Percentiles rank a stretch among this genome's conserved stretches.
Evolutionary conservation across 805 yeast genomes (phyloP).

Genomic region (Wickerhamiella domercqiae): DNA sequence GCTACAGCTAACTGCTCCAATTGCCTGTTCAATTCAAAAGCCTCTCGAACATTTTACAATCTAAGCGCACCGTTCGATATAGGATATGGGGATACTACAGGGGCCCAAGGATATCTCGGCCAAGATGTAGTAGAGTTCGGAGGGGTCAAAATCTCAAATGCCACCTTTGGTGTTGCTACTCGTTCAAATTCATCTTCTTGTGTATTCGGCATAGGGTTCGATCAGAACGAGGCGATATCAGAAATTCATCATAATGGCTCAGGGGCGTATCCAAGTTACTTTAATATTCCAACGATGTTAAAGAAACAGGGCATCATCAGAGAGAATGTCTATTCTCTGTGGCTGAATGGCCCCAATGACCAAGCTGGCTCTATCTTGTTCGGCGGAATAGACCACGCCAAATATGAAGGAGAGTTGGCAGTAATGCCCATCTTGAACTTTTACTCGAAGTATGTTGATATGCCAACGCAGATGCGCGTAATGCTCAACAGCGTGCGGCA

Average conservation of each 20-base stretch:
- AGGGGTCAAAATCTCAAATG: constrained; percentile 30
- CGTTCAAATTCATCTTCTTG: constrained; percentile 48
- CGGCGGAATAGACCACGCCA: constrained; percentile 32
- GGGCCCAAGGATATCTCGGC: constrained; percentile 33
- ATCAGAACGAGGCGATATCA: constrained; percentile 21
- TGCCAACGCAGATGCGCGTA: constrained; percentile 13
- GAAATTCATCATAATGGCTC: constrained; percentile 9
- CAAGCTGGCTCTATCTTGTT: constrained; percentile 28
- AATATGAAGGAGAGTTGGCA: constrained; percentile 27
- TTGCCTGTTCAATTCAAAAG: constrained; percentile 19
- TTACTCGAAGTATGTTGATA: constrained; percentile 10
- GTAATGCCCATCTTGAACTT: constrained; percentile 22
- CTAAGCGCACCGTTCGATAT: constrained; percentile 15
- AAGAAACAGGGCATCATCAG: constrained; percentile 32
- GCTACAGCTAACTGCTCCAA: constrained; percentile 14
- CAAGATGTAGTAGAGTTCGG: constrained; percentile 41
- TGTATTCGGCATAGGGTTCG: constrained; percentile 26
- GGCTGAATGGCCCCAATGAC: constrained; percentile 25
- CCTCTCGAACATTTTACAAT: constrained; percentile 18
- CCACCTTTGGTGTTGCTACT: constrained; percentile 65
- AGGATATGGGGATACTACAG: constrained; percentile 30
- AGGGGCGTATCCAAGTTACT: constrained; percentile 26
- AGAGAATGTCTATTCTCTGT: constrained; percentile 33
- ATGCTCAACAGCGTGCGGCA: constrained; percentile 10
- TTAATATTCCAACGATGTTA: constrained; percentile 49